These are phyloP conservation scores for Pseudogymnoascus sp. DNA, from an alignment of 2,329 filamentous ascomycete species.

Conservation along the genomic window DNA sequence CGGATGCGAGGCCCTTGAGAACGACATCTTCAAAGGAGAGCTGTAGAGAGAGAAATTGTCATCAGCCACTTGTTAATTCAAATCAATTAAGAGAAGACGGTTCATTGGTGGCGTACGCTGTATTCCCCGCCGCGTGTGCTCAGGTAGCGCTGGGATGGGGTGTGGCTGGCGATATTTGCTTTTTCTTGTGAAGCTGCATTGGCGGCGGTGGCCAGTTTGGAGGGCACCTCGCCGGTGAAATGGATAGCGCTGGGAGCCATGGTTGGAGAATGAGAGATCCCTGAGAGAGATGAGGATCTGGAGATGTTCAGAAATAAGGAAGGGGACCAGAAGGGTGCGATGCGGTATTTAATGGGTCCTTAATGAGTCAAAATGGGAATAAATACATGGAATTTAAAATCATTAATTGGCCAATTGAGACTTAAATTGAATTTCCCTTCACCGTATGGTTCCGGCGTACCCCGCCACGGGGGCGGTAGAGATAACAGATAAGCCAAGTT, in stretches of 20 bases:
- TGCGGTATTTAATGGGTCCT: not conserved
- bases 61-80: constrained; percentile 8
- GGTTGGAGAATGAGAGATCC: not conserved
- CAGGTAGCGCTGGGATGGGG: constrained; percentile 50
- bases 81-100: constrained; percentile 10
- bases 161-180: constrained; percentile 21
- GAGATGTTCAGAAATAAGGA: not conserved
- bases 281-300: not conserved
- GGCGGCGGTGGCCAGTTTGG: not conserved
- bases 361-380: not conserved
- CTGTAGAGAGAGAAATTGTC: constrained; percentile 34
- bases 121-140: constrained; percentile 55
- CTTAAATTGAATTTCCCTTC: not conserved
- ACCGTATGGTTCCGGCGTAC: constrained; percentile 5
- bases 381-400: not conserved
- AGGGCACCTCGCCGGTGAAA: not conserved
- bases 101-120: constrained; percentile 37
- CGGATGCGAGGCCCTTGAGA: constrained; percentile 75
- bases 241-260: constrained; percentile 2
- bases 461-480: not conserved
- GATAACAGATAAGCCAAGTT: constrained; percentile 2
- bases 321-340: not conserved
- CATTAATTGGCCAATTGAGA: not conserved
- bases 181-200: constrained; percentile 1
- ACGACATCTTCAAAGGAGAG: constrained; percentile 88